Percentiles rank a stretch among this genome's conserved stretches.
Conservation (phyloP, 305 asterid genomes). For the Fraxinus velutina region DNA sequence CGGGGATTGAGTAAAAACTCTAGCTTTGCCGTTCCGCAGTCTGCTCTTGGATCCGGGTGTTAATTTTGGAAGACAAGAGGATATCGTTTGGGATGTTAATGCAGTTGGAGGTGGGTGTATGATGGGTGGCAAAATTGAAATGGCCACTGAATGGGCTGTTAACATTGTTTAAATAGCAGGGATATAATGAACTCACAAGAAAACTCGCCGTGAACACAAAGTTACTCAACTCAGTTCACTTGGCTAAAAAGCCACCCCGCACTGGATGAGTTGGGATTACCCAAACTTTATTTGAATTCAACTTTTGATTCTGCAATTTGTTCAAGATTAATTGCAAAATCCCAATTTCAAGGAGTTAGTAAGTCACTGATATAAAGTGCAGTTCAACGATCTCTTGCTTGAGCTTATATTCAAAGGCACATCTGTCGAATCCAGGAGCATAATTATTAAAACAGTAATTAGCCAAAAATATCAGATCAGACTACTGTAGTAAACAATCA, state of each 20-base stretch:
- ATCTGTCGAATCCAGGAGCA: not conserved
- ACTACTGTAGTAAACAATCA: not conserved
- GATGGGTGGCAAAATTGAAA: slow-evolving; percentile 33
- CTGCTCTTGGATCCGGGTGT: slow-evolving; percentile 28
- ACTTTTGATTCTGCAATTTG: not conserved
- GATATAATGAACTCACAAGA: not conserved
- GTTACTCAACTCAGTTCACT: not conserved
- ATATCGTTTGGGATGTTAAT: slow-evolving; percentile 1
- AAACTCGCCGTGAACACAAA: not conserved
- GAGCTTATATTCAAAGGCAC: not conserved
- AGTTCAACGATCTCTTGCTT: not conserved
- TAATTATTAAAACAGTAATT: not conserved
- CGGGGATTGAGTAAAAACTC: slow-evolving; percentile 28
- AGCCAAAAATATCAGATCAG: not conserved
- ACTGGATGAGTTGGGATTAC: not conserved
- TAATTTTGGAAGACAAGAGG: slow-evolving; percentile 27
- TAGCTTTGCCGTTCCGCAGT: slow-evolving; percentile 31
- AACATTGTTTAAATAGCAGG: not conserved
- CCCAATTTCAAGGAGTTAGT: not conserved
- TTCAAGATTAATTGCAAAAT: not conserved
- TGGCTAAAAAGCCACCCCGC: not conserved
- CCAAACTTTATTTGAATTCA: not conserved
- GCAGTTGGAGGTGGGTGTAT: slow-evolving; percentile 13
- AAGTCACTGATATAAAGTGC: not conserved
- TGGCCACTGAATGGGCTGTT: slow-evolving; percentile 36